These are phyloP conservation scores for Aspergillus brunneoviolaceus DNA, from an alignment of 2,329 filamentous ascomycete genomes.

Conservation along the genomic window DNA sequence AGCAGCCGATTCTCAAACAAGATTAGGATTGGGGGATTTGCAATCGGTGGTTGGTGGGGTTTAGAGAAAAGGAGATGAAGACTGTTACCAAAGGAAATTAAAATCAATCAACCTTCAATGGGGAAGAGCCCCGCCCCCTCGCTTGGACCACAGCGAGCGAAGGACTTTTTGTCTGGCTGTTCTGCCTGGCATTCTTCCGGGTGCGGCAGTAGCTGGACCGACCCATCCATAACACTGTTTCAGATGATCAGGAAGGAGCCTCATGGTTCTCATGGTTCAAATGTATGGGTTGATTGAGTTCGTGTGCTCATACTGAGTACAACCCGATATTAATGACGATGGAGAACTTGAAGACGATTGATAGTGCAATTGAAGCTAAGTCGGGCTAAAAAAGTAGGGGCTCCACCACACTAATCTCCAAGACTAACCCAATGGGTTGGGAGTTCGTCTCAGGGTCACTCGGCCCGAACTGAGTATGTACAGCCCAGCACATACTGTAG, in stretches of 20 bases:
- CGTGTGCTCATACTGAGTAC: no score
- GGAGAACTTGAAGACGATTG: neutral
- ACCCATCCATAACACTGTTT: neutral
- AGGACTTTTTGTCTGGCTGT: neutral
- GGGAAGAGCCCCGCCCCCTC: conserved; percentile 7
- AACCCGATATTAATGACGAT: no score
- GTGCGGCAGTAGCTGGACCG: neutral
- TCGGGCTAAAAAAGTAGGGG: neutral
- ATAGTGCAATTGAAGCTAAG: neutral
- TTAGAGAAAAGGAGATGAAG: conserved; percentile 1
- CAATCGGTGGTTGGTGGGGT: conserved; percentile 5
- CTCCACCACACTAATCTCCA: neutral
- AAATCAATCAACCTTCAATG: neutral
- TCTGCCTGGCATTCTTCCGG: neutral
- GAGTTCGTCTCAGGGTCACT: neutral
- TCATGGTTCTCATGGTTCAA: neutral
- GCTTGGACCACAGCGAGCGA: neutral
- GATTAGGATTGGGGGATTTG: neutral
- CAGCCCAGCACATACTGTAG: no score
- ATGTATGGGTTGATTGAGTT: neutral
- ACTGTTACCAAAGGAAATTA: conserved; percentile 3
- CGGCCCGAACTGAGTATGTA: neutral
- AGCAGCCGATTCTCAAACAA: neutral
- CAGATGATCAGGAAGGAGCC: neutral
- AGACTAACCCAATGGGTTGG: neutral